Conservation (phyloP, 768 basidiomycete species). For the Hericium alpestre region DNA sequence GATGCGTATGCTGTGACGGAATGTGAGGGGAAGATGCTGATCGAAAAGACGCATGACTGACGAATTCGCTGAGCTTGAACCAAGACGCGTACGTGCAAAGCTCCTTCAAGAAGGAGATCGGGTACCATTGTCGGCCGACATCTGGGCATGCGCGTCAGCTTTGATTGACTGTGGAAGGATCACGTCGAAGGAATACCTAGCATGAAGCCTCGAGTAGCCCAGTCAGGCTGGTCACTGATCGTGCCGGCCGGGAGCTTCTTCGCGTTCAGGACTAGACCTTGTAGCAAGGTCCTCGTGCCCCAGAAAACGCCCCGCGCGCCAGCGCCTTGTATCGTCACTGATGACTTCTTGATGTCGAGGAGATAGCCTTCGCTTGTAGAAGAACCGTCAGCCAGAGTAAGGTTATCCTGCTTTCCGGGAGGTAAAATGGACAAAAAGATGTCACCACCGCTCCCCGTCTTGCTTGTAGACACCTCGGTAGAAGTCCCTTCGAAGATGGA, state of each 20-base stretch:
- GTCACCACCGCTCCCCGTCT: neutral
- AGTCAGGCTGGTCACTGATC: slow-evolving; percentile 17
- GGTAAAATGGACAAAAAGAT: neutral
- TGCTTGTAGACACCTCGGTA: neutral
- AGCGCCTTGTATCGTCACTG: slow-evolving; percentile 14
- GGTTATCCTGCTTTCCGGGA: neutral
- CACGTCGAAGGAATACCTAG: slow-evolving; percentile 9
- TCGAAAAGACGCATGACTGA: slow-evolving; percentile 3
- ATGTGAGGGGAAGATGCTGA: neutral
- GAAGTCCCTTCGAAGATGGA: slow-evolving; percentile 11
- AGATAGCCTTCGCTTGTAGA: slow-evolving; percentile 16
- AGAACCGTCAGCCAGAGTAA: neutral
- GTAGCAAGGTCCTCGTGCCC: slow-evolving; percentile 19
- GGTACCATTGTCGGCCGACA: slow-evolving; percentile 18
- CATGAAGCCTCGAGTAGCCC: slow-evolving; percentile 19
- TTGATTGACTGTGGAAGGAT: neutral
- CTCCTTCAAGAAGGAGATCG: slow-evolving; percentile 16
- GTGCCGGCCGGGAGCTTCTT: slow-evolving; percentile 15
- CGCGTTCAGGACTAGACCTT: slow-evolving; percentile 14
- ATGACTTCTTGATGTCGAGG: slow-evolving; percentile 7
- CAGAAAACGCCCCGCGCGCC: slow-evolving; percentile 19
- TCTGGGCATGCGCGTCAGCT: slow-evolving; percentile 6
- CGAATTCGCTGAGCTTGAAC: slow-evolving; percentile 21
- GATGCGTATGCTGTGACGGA: slow-evolving; percentile 17
- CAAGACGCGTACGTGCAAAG: slow-evolving; percentile 18